Evolutionary conservation across 306 rosid genomes (phyloP).

Genomic region (Prunus armeniaca): DNA sequence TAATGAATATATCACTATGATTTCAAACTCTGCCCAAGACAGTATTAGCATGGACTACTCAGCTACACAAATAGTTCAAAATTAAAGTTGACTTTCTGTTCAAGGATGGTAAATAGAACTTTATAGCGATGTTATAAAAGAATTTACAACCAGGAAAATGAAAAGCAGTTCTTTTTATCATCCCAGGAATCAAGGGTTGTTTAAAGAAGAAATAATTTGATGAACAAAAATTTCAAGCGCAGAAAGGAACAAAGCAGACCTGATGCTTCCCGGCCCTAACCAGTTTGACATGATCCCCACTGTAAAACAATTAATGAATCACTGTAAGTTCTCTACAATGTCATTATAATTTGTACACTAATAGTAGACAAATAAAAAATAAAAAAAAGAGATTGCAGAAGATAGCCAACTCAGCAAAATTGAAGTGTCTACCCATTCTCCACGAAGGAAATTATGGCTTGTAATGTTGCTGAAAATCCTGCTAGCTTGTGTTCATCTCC

Average conservation of each 20-base stretch:
- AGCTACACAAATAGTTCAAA: not conserved
- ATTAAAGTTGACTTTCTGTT: constrained; percentile 1
- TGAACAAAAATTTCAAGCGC: constrained; percentile 13
- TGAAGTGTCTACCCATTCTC: constrained; percentile 69
- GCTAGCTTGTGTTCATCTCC: constrained; percentile 98
- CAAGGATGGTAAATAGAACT: not conserved
- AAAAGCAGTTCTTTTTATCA: constrained; percentile 7
- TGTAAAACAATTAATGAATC: constrained; percentile 29
- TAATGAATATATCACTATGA: not conserved
- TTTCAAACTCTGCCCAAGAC: not conserved
- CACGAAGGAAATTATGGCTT: constrained; percentile 92
- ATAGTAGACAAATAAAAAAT: not conserved
- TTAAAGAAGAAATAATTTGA: not conserved
- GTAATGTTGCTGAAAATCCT: constrained; percentile 96
- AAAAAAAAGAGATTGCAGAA: not conserved
- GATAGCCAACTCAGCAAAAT: constrained; percentile 24
- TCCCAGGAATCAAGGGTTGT: not conserved
- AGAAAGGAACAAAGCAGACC: constrained; percentile 48
- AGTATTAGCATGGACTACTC: not conserved
- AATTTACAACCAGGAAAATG: not conserved
- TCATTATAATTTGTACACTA: constrained; percentile 2
- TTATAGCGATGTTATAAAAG: not conserved
- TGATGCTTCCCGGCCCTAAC: constrained; percentile 93
- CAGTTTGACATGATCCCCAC: constrained; percentile 77
- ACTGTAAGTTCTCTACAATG: constrained; percentile 14